Percentiles rank a stretch among this genome's conserved stretches.
Conservation (phyloP, 164 flowering plant species). For the Chimonanthus salicifolius region DNA sequence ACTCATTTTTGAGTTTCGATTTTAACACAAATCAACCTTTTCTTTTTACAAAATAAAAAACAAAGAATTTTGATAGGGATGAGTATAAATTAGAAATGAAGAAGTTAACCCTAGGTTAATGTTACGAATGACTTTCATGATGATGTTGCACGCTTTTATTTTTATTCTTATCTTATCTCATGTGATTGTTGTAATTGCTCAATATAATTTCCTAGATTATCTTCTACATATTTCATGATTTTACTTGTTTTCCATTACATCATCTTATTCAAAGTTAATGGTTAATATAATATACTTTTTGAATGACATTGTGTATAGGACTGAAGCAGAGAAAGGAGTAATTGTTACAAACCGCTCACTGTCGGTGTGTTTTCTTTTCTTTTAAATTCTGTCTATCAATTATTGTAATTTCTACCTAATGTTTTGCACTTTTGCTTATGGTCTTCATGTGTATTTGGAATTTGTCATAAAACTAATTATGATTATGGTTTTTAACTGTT, state of each 20-base stretch:
- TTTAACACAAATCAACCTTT: too few species aligned
- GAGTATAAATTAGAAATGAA: too few species aligned
- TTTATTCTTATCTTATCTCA: too few species aligned
- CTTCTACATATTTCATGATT: too few species aligned
- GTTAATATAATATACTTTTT: not conserved
- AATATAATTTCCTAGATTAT: too few species aligned
- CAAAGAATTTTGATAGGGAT: too few species aligned
- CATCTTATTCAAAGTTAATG: not conserved
- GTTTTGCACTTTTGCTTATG: not conserved
- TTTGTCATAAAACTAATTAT: slow-evolving; percentile 1
- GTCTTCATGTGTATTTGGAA: not conserved
- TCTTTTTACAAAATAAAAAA: too few species aligned
- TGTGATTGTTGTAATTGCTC: not conserved
- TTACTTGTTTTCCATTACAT: not conserved
- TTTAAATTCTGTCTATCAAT: not conserved
- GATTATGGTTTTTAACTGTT: not conserved
- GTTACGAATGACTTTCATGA: not conserved
- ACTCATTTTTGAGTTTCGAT: too few species aligned
- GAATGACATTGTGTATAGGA: slow-evolving; percentile 40
- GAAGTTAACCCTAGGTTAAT: not conserved
- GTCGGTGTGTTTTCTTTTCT: slow-evolving; percentile 31
- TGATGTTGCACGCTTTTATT: not conserved
- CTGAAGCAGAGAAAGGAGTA: slow-evolving; percentile 92
- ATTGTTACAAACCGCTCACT: slow-evolving; percentile 85
- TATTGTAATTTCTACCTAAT: not conserved